Evolutionary conservation across 306 rosid species (phyloP), one percentile per base, ranked within the genome.

Genomic region (Acmispon strigosus): DNA sequence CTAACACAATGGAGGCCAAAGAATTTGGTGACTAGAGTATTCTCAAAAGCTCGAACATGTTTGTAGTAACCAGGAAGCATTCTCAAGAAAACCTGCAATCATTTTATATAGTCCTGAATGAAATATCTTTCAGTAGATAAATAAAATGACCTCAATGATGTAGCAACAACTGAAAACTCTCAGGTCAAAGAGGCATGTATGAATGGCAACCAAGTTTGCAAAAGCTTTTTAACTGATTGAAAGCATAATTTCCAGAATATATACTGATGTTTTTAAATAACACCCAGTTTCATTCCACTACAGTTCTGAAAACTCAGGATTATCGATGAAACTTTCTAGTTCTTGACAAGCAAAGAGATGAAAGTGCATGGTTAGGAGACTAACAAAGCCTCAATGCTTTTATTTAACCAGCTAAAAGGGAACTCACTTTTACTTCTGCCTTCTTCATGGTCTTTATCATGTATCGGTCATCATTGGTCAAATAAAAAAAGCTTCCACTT

Each of bases 371-470:
- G 37, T 32, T 32, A 32, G 36, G 22, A 74, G 49, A 50, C 69
- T 69, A 51, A 50, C 67, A 78, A 66, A 24, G 34, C 59, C 62
- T 70, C n/a, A 8, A 52, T 57, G 45, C 69, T 45, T 29, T 47
- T 70, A 55, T 29, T 14, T 17, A 75, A 70, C 60, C 66, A 69
- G 43, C 52, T 42, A 58, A 66, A 61, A 78, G 62, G 51, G 32
- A 65, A 77, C 97, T 86, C 64, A 95, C 99, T 78, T 95, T 95
- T 19, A 80, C 88, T 89, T 95, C 99, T 58, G 99, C 70, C 78
- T 95, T 95, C 84, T 84, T 95, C 91, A 95, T 83, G 59, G 99
- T 95, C 86, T 95, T 95, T 71, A 95, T 95, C 99, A 95, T 95
- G 87, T 95, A 95, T 13, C 96, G 90, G 73, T 95, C 99, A 78